Evolutionary conservation across 352 stramenopile genomes (phyloP), one percentile per base, ranked within the genome.

Genomic region (Phytophthora pinifolia): DNA sequence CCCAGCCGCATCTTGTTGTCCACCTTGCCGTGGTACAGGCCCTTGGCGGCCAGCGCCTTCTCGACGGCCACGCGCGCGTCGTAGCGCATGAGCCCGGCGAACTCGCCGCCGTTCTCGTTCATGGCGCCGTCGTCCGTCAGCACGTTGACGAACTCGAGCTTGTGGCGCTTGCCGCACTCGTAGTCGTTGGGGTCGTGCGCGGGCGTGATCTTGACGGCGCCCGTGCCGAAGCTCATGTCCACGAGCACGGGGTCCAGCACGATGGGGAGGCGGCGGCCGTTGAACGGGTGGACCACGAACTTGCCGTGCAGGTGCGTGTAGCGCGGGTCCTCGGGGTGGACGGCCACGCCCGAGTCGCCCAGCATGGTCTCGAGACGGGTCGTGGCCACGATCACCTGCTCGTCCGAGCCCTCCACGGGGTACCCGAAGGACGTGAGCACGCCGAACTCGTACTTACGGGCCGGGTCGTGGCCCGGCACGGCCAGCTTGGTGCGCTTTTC

Each of bases 351-450:
- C 6, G 88, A 93, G 82, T 99, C 98, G 31, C 98, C 98, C 22
- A 99, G 77, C 96, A 99, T 99, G 6, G 98, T 99, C 83, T 99
- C 98, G 5, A 99, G 79, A 89, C 98, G 97, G 32, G 98, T 99
- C 1, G 98, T 94, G 4, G 79, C 81, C 25, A 93, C 81, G 42
- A 92, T 87, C 15, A 93, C 59, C 59, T 90, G 68, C 55, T 96
- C 87, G 44, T 83, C 70, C 5, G 76, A 83, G 33, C 72, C 92
- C 70, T 99, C 96, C 14, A 99, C 88, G 1, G 83, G 78, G 78
- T 99, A 99, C 4, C 90, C 95, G 72, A 99, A 99, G 17, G 86
- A 96, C 34, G 96, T 99, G 30, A 99, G 70, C 8, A 97, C 95
- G 38, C 97, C 97, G 71, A 99, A 99, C 80, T 99, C 97, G 77